These are phyloP conservation scores for Chaetomium sp. DNA, from an alignment of 2,329 filamentous ascomycete genomes.

Conservation along the genomic window DNA sequence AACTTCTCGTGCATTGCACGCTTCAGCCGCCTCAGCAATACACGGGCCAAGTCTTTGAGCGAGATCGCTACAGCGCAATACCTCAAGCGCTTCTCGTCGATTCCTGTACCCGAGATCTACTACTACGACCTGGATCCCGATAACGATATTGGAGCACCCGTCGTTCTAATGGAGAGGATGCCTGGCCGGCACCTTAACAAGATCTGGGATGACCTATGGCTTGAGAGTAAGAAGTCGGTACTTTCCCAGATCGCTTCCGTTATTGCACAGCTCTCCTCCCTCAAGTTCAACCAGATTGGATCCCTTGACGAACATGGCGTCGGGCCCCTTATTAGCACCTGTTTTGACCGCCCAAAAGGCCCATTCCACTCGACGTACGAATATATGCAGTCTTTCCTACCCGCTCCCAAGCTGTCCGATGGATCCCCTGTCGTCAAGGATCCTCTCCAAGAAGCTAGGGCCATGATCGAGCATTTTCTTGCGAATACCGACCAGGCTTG, in stretches of 20 bases:
- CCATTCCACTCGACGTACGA: conserved; percentile 1
- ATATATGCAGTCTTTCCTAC: conserved; percentile 11
- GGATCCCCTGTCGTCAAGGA: background rate
- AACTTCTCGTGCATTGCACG: conserved; percentile 14
- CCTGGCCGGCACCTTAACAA: conserved; percentile 9
- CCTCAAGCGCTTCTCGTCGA: conserved; percentile 5
- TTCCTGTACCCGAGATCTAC: conserved; percentile 21
- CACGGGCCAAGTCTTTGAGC: conserved; percentile 1
- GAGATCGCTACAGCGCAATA: conserved; percentile 15
- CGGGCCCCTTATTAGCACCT: conserved; percentile 10
- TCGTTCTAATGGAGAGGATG: conserved; percentile 17
- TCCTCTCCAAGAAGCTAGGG: background rate
- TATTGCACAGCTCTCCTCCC: conserved; percentile 12
- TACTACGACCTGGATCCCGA: conserved; percentile 8
- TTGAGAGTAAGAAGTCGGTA: conserved; percentile 9
- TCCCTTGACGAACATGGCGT: conserved; percentile 8
- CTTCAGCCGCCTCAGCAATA: background rate
- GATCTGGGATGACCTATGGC: conserved; percentile 12
- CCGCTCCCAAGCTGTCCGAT: background rate
- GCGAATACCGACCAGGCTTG: background rate
- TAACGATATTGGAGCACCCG: conserved; percentile 12
- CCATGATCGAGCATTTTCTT: conserved; percentile 1
- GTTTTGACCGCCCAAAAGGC: conserved; percentile 6
- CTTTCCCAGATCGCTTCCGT: conserved; percentile 20
- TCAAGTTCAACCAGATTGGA: conserved; percentile 19